These are phyloP conservation scores for Dothidotthia symphoricarpi DNA, from an alignment of 2,329 filamentous ascomycete genomes.

Conservation along the genomic window DNA sequence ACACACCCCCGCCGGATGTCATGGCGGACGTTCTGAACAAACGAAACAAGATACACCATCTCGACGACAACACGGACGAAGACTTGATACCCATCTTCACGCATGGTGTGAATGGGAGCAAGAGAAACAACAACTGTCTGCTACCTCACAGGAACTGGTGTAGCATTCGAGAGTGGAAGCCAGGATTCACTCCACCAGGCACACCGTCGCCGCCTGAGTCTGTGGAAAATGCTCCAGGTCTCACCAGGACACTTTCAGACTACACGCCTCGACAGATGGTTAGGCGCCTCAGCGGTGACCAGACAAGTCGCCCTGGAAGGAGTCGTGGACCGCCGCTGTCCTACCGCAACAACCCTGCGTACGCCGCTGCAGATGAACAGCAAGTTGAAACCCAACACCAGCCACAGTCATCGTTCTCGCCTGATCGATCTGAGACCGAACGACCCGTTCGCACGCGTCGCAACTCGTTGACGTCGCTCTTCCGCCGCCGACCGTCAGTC, in stretches of 20 bases:
- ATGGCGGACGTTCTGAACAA: constrained; percentile 91
- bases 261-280: constrained; percentile 44
- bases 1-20: constrained; percentile 81
- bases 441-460: constrained; percentile 32
- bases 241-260: constrained; percentile 35
- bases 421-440: constrained; percentile 30
- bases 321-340: constrained; percentile 38
- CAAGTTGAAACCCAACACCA: constrained; percentile 21
- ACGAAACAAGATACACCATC: constrained; percentile 72
- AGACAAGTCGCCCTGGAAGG: constrained; percentile 25
- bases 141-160: constrained; percentile 95
- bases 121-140: constrained; percentile 85
- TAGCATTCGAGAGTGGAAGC: constrained; percentile 80
- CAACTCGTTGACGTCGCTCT: constrained; percentile 35
- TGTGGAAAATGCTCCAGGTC: constrained; percentile 21
- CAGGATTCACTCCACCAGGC: constrained; percentile 69
- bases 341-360: constrained; percentile 40
- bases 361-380: constrained; percentile 32
- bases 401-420: constrained; percentile 39
- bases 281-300: constrained; percentile 40
- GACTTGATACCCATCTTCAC: constrained; percentile 93
- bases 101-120: constrained; percentile 83
- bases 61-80: constrained; percentile 77
- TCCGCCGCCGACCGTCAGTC: constrained; percentile 35
- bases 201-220: constrained; percentile 51